Evolutionary conservation across 768 basidiomycete species (phyloP), one percentile per base, ranked within the genome.

Genomic region (Boletus sp.): DNA sequence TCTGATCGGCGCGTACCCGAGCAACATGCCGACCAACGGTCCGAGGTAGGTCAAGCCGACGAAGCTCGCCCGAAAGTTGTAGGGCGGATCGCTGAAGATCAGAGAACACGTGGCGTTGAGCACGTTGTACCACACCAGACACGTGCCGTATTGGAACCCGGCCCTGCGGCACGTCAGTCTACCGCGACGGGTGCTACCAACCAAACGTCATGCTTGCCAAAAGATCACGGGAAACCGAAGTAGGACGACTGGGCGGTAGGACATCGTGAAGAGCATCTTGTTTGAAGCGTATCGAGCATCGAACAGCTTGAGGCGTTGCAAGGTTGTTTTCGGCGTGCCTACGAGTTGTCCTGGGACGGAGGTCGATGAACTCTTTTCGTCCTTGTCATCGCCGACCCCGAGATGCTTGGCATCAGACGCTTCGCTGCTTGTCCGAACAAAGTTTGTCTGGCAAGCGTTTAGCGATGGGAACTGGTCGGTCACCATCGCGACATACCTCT

Each of bases 101-200:
- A 62, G 49, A 7, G 64, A 66, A 28, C 50, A 58, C 1, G 64
- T 66, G 32, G 61, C 64, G 40, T 66, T 65, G 40, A 66, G 58
- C 9, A 66, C 64, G 28, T 66, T 66, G 39, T 63, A 66, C 64
- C 64, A 66, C 46, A 65, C 61, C 10, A 66, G 56, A 56, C 57
- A 57, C 2, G 54, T 50, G 8, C 65, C 65, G 33, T 66, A 66
- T 41, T 63, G 64, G 39, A 66, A 66, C 30, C 61, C 61, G 46
- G 61, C 60, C 64, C 60, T 66, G 24, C 44, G 39, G 29, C 30
- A 36, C 15, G 7, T 45, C 40, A 50, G 8, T 24, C 15, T 14
- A 46, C 18, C 14, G 20, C 29, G 30, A 7, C 24, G 24, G n/a
- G 17, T 10, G 4, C n/a, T 30, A 35, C 33, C n/a, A 10, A 18